Evolutionary conservation across 768 basidiomycete genomes (phyloP).

Genomic region (Pluteus cervinus): DNA sequence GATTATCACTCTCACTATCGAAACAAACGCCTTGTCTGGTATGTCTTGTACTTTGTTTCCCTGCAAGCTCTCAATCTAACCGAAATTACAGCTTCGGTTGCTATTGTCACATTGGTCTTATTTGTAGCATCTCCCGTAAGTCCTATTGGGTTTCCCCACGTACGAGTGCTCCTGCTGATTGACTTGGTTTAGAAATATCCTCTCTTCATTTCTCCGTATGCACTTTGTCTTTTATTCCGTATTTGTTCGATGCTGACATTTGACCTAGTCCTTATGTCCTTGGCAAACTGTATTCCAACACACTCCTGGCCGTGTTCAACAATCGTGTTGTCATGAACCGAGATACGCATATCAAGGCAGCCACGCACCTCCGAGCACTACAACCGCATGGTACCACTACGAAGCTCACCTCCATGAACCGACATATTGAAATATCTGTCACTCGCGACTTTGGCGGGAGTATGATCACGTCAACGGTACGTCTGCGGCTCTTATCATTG

Average conservation of each 20-base stretch:
- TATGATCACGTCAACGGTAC: too few relatives aligned
- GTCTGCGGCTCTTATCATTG: too few relatives aligned
- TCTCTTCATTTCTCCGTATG: not conserved
- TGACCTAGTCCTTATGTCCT: constrained; percentile 11
- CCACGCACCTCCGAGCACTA: too few relatives aligned
- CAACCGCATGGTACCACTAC: too few relatives aligned
- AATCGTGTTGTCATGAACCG: constrained; percentile 13
- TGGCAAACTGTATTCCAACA: constrained; percentile 13
- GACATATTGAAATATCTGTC: too few relatives aligned
- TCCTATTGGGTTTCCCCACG: not conserved
- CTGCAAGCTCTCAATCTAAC: not conserved
- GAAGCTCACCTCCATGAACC: too few relatives aligned
- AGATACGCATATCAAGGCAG: constrained; percentile 11
- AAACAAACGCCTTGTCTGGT: not conserved
- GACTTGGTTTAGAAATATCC: not conserved
- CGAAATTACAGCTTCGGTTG: not conserved
- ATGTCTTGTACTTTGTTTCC: not conserved
- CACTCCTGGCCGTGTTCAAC: constrained; percentile 18
- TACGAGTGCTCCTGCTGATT: not conserved
- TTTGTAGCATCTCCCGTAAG: constrained; percentile 1
- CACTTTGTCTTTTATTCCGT: not conserved
- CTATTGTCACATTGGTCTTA: not conserved
- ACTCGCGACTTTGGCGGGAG: too few relatives aligned
- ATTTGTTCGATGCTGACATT: not conserved
- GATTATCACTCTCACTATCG: not conserved